Conservation (phyloP, 192 early-diverging fungal species). For the Backusella mclennaniae region DNA sequence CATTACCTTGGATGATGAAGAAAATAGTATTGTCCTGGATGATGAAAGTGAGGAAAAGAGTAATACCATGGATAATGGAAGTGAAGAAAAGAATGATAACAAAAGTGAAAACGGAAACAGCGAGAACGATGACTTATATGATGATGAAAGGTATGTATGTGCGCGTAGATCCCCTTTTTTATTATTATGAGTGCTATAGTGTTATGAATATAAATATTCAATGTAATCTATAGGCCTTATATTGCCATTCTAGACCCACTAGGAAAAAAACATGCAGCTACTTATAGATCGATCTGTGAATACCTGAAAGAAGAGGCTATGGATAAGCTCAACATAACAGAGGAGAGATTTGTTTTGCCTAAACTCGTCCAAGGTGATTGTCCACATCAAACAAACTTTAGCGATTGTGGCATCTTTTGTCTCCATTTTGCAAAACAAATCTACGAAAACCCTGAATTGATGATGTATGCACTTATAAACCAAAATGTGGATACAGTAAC, state of each 20-base stretch:
- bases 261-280: neutral
- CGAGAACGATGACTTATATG: neutral
- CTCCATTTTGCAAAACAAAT: neutral
- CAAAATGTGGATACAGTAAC: neutral
- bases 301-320: constrained; percentile 6
- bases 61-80: neutral
- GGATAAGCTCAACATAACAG: neutral
- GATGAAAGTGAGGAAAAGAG: neutral
- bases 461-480: neutral
- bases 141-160: too few species aligned
- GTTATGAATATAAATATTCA: too few species aligned
- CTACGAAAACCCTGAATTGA: neutral
- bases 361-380: neutral
- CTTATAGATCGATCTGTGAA: neutral
- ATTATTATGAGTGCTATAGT: too few species aligned
- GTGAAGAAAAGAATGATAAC: neutral
- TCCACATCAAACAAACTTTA: constrained; percentile 5
- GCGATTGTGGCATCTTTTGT: neutral
- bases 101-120: neutral
- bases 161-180: too few species aligned
- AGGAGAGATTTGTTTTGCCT: neutral
- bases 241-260: constrained; percentile 1
- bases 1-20: neutral
- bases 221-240: neutral
- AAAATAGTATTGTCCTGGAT: neutral